These are phyloP conservation scores for Skeletonema menzelii DNA, from an alignment of 108 stramenopile genomes.

Conservation along the genomic window DNA sequence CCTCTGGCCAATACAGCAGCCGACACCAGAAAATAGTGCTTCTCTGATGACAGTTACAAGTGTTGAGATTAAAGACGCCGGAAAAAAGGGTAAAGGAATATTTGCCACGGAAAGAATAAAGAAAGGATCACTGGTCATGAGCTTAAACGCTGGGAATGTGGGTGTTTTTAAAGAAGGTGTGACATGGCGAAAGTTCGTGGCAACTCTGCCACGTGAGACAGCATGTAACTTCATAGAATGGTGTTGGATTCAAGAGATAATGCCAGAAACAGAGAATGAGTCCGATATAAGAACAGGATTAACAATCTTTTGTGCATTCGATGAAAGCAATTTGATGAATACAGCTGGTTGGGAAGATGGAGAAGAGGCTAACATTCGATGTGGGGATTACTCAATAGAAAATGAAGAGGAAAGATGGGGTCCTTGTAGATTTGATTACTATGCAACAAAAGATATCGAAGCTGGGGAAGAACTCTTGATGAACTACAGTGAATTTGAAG, in stretches of 20 bases:
- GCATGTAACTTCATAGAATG: constrained; percentile 41
- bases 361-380: not conserved
- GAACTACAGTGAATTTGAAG: constrained; percentile 49
- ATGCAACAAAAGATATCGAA: constrained; percentile 29
- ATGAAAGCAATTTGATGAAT: not conserved
- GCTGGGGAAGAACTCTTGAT: constrained; percentile 75
- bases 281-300: constrained; percentile 4
- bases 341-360: not conserved
- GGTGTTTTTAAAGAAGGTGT: constrained; percentile 40
- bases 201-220: constrained; percentile 21
- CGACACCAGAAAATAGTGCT: not conserved
- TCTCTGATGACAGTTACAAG: constrained; percentile 22
- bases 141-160: constrained; percentile 21
- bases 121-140: constrained; percentile 28
- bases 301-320: constrained; percentile 1
- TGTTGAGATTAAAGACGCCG: constrained; percentile 32
- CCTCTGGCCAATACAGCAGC: constrained; percentile 13
- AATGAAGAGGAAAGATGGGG: constrained; percentile 11
- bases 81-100: constrained; percentile 29
- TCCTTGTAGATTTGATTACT: constrained; percentile 35
- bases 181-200: constrained; percentile 35
- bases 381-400: not conserved
- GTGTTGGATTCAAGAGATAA: constrained; percentile 24
- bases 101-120: constrained; percentile 29
- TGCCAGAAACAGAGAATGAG: not conserved